These are phyloP conservation scores for Calonectria ilicicola DNA, from an alignment of 2,329 filamentous ascomycete species.

Conservation along the genomic window DNA sequence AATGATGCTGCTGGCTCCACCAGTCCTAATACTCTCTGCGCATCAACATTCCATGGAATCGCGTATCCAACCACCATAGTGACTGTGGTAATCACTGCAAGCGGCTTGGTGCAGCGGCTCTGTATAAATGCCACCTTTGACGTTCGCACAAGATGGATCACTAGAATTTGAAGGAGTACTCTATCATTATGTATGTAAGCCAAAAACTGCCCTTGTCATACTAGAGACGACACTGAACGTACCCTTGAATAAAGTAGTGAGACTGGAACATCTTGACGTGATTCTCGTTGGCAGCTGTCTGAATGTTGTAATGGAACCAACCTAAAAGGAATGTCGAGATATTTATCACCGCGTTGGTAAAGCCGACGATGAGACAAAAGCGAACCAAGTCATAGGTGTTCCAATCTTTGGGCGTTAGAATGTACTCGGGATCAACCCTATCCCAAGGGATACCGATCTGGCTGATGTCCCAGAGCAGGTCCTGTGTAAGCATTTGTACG, in stretches of 20 bases:
- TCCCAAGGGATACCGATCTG: conserved; percentile 48
- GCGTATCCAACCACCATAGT: neutral
- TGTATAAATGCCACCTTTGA: neutral
- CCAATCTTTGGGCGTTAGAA: conserved; percentile 42
- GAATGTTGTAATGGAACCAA: neutral
- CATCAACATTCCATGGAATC: neutral
- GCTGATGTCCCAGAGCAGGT: conserved; percentile 45
- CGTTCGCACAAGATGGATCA: neutral
- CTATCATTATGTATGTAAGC: neutral
- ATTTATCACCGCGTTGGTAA: conserved; percentile 33
- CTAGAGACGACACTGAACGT: neutral
- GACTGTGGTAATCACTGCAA: neutral
- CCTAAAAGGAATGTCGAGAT: conserved; percentile 1
- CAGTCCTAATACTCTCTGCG: neutral
- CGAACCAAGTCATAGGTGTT: conserved; percentile 43
- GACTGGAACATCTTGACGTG: conserved; percentile 7
- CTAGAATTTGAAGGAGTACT: neutral
- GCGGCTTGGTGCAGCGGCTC: neutral
- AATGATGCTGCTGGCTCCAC: neutral
- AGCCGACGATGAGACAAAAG: conserved; percentile 42
- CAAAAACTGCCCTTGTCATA: neutral
- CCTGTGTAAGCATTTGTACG: conserved; percentile 43
- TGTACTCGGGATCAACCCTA: conserved; percentile 41
- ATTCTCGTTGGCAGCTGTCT: neutral
- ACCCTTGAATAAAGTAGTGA: conserved; percentile 12